Evolutionary conservation across 306 rosid species (phyloP).

Genomic region (Albizia julibrissin): DNA sequence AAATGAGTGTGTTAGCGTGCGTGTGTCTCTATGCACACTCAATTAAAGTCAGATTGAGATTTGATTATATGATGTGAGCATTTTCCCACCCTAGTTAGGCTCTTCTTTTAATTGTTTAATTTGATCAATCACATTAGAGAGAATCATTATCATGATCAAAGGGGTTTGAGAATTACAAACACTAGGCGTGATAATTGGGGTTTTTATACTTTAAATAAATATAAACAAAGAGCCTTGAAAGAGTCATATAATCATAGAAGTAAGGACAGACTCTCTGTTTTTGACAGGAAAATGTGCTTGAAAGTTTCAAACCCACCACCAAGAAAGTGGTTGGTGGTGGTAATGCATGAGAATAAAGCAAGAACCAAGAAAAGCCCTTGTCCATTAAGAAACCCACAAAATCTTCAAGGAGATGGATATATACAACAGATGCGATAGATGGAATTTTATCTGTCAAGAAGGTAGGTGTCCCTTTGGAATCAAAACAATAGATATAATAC

Average conservation of each 20-base stretch:
- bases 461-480: conserved; percentile 41
- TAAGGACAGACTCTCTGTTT: conserved; percentile 50
- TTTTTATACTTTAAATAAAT: conserved; percentile 42
- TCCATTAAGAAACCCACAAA: conserved; percentile 53
- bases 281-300: conserved; percentile 38
- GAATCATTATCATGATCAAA: conserved; percentile 54
- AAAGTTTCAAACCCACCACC: conserved; percentile 62
- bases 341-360: conserved; percentile 63
- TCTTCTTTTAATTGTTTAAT: conserved; percentile 32
- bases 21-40: not conserved
- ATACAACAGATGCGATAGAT: conserved; percentile 20
- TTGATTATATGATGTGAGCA: conserved; percentile 41
- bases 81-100: conserved; percentile 35
- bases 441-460: conserved; percentile 50
- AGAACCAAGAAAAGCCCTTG: conserved; percentile 31
- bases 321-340: conserved; percentile 77
- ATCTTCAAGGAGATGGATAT: conserved; percentile 17
- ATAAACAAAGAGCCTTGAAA: conserved; percentile 66
- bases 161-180: conserved; percentile 31
- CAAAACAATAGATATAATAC: conserved; percentile 40
- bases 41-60: conserved; percentile 38
- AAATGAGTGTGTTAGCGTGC: not conserved
- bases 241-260: conserved; percentile 71
- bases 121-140: conserved; percentile 35
- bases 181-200: conserved; percentile 67